Base-by-base conservation (phyloP, 768 basidiomycete genomes). In the Ramaria rubella region DNA sequence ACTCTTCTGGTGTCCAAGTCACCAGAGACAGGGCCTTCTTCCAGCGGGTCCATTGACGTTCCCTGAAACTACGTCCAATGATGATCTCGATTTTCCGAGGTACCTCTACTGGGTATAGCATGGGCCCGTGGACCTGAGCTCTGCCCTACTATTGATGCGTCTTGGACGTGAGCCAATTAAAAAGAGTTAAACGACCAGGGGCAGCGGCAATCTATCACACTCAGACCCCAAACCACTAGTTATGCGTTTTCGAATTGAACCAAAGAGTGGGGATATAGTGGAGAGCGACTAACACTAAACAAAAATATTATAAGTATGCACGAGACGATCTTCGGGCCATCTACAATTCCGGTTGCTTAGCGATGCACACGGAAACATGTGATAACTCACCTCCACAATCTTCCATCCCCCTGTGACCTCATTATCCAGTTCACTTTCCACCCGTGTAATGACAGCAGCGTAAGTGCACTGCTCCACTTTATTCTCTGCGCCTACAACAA, bases 401-500 rank as follows among this genome's bases (percentile, higher is more conserved):
- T 97, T 98, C 95, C 96, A 99, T 12, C 96, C 96, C 42, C 91
- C 94, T 0, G 96, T 99, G 44, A 96, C 77, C 69, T 94, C 90
- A 67, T 98, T 90, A 27, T 83, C 84, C 60, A 97, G 73, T 67
- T 97, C 92, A 63, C 87, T 86, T 66, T 90, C 86, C 29, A 92
- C 73, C 26, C 94, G 82, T 17, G 94, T 97, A 58, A 99, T 71
- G 1, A 91, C 94, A 24, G 93, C 92, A 17, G 88, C 89, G 68
- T 99, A 99, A 21, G 82, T 83, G 65, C 92, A 94, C 67, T 94
- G 90, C 71, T 96, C 93, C 29, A 98, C 94, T 62, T 83, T 81
- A 67, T 94, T 79, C 67, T 94, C 91, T 3, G 90, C 85, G 1
- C 96, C 96, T 15, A 95, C 83, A 19, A 81, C 75, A 53, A 94